Percentiles rank a stretch among this genome's conserved stretches.
These are phyloP conservation scores for Chrysochromulina parva DNA, from an alignment of 78 protist species.

Conservation along the genomic window DNA sequence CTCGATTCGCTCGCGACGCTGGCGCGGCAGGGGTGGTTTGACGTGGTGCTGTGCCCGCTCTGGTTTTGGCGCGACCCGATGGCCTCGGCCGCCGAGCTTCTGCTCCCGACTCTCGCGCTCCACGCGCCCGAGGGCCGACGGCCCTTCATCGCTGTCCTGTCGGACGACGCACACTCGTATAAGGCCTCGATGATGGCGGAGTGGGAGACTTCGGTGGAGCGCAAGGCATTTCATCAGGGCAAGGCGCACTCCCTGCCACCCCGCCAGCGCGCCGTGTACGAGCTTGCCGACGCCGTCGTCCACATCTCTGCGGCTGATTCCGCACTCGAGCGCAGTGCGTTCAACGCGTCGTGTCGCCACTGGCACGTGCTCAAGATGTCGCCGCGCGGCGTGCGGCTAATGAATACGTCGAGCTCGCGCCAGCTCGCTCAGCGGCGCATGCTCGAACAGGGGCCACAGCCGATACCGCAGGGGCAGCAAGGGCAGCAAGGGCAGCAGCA, in stretches of 20 bases:
- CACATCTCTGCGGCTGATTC: neutral
- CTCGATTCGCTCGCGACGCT: too few species aligned
- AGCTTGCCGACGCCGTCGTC: neutral
- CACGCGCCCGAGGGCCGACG: neutral
- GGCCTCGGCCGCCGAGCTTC: neutral
- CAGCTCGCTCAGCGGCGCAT: too few species aligned
- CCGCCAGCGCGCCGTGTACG: neutral
- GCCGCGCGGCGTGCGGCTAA: too few species aligned
- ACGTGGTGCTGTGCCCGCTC: neutral
- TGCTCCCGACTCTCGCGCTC: neutral
- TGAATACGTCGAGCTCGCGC: too few species aligned
- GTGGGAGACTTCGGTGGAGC: neutral
- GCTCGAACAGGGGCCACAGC: too few species aligned
- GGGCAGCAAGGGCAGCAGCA: too few species aligned
- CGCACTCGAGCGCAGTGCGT: neutral
- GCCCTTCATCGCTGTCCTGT: constrained; percentile 9
- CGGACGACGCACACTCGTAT: constrained; percentile 5
- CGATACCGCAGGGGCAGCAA: too few species aligned
- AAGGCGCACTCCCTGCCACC: too few species aligned
- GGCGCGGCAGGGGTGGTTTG: too few species aligned
- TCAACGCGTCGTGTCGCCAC: neutral
- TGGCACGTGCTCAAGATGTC: neutral
- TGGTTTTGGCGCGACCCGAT: constrained; percentile 28
- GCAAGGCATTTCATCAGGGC: neutral
- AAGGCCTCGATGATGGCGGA: constrained; percentile 25